phyloP scores from a whole-genome alignment of 768 basidiomycete genomes.

The Cyclocybe aegerita region DNA sequence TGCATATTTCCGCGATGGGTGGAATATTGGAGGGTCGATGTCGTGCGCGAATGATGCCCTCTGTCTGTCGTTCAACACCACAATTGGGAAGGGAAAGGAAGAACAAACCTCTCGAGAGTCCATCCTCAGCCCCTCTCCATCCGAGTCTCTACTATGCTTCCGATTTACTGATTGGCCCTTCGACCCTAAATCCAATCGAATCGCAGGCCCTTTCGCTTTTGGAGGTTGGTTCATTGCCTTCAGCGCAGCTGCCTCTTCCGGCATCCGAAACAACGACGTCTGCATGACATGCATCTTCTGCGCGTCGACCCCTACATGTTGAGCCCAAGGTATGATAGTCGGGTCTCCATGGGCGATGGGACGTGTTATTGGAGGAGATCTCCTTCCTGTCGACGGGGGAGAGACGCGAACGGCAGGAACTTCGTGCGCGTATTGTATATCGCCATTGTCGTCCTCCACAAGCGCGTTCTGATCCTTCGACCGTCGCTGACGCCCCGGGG shows the following conservation, averaged over 20 bases:
- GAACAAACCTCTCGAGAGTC: conserved; percentile 60
- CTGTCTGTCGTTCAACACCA: conserved; percentile 34
- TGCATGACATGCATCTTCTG: conserved; percentile 95
- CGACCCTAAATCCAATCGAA: conserved; percentile 30
- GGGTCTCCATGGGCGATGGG: conserved; percentile 36
- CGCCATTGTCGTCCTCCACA: conserved; percentile 55
- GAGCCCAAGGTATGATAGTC: conserved; percentile 68
- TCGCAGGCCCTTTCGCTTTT: conserved; percentile 24
- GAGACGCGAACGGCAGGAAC: conserved; percentile 31
- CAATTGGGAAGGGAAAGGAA: conserved; percentile 3
- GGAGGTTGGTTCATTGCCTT: conserved; percentile 48
- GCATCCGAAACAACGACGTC: conserved; percentile 77
- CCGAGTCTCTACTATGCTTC: conserved; percentile 79
- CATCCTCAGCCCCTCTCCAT: conserved; percentile 63
- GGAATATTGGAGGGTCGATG: conserved; percentile 62
- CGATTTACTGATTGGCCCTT: conserved; percentile 45
- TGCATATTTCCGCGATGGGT: conserved; percentile 80
- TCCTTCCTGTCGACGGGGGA: conserved; percentile 28
- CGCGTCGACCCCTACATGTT: conserved; percentile 74
- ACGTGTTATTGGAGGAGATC: conserved; percentile 29
- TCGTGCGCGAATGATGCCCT: conserved; percentile 79
- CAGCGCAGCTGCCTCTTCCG: conserved; percentile 69
- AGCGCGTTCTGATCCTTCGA: conserved; percentile 42
- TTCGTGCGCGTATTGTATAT: conserved; percentile 46
- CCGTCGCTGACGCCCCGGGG: conserved; percentile 18